Conservation (phyloP, 208 protist species). For the Eutreptiella sp. region DNA sequence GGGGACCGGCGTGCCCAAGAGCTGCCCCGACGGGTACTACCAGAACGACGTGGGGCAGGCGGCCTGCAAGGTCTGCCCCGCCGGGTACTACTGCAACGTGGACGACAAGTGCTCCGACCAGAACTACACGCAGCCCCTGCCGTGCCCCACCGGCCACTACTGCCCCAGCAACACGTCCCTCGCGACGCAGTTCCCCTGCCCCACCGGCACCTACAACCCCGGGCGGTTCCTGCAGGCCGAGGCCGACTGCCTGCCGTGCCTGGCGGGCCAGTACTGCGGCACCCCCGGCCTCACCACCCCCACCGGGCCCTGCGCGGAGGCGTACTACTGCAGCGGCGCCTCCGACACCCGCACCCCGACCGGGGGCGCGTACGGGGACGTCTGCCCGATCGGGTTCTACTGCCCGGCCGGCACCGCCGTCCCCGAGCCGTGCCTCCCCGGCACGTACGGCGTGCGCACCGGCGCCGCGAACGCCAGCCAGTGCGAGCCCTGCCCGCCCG, state of each 20-base stretch:
- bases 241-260: constrained; percentile 6
- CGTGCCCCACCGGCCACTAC: constrained; percentile 34
- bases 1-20: constrained; percentile 15
- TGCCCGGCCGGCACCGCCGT: constrained; percentile 5
- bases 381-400: constrained; percentile 32
- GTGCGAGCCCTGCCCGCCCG: constrained; percentile 29
- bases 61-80: constrained; percentile 26
- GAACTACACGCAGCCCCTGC: background rate
- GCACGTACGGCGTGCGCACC: constrained; percentile 23
- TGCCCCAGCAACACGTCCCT: constrained; percentile 25
- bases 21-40: constrained; percentile 41
- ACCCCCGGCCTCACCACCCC: background rate
- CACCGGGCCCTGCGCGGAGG: background rate
- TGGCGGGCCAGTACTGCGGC: background rate
- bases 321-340: background rate
- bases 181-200: constrained; percentile 32
- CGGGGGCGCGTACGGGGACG: background rate
- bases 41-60: constrained; percentile 22
- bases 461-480: background rate
- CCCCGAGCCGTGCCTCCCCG: constrained; percentile 27
- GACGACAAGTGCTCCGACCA: background rate
- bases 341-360: constrained; percentile 19
- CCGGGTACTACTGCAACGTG: constrained; percentile 22
- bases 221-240: background rate
- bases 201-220: constrained; percentile 32